Percentiles rank a stretch among this genome's conserved stretches.
These are phyloP conservation scores for Candida succiphila DNA, from an alignment of 805 yeast genomes.

Conservation along the genomic window DNA sequence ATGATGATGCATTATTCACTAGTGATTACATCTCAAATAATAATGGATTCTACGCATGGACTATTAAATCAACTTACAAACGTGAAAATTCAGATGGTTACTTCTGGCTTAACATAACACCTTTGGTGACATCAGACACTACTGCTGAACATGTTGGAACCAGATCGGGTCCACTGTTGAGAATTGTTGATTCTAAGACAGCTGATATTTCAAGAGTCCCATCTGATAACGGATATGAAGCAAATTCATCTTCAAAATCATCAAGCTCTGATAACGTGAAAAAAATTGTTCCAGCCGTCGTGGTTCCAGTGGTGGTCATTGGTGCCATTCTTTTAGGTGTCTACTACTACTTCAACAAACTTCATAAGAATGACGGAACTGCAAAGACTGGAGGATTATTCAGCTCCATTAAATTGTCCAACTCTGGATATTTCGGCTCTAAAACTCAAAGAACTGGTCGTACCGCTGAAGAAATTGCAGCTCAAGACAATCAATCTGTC, in stretches of 20 bases:
- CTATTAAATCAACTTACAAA: slow-evolving; percentile 19
- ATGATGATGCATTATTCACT: slow-evolving; percentile 22
- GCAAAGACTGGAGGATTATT: slow-evolving; percentile 11
- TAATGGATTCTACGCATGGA: slow-evolving; percentile 30
- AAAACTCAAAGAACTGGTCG: slow-evolving; percentile 6
- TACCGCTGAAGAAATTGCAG: slow-evolving; percentile 6
- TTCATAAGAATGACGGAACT: slow-evolving; percentile 8
- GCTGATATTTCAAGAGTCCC: slow-evolving; percentile 30
- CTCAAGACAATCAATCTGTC: slow-evolving; percentile 10
- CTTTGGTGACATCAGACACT: slow-evolving; percentile 23
- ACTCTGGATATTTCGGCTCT: slow-evolving; percentile 6
- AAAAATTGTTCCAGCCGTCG: slow-evolving; percentile 31
- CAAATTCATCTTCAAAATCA: slow-evolving; percentile 7
- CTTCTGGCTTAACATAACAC: slow-evolving; percentile 28
- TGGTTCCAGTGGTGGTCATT: slow-evolving; percentile 29
- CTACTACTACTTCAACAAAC: slow-evolving; percentile 20
- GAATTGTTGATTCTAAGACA: slow-evolving; percentile 21
- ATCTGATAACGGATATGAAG: slow-evolving; percentile 26
- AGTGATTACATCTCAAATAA: slow-evolving; percentile 24
- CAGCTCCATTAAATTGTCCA: slow-evolving; percentile 5
- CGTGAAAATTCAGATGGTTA: slow-evolving; percentile 19
- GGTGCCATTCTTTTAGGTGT: slow-evolving; percentile 19
- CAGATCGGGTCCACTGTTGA: slow-evolving; percentile 28
- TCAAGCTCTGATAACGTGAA: slow-evolving; percentile 13
- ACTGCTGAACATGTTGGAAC: slow-evolving; percentile 28